A percentile compares a stretch with the other conserved stretches of the same genome.
These are phyloP conservation scores for Linderniella brevidens DNA, from an alignment of 257 asterid species.

Conservation along the genomic window DNA sequence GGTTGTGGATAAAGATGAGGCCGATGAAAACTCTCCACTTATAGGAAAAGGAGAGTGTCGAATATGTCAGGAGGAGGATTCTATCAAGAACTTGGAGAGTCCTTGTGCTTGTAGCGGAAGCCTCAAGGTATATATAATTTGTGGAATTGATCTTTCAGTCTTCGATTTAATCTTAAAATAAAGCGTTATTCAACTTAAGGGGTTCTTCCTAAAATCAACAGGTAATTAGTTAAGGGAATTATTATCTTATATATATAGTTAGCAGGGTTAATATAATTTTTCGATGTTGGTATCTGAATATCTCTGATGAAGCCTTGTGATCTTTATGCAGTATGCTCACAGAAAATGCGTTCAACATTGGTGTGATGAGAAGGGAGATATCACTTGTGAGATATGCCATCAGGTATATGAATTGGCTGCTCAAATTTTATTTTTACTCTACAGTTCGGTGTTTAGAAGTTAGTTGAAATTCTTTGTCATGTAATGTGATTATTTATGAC, in stretches of 20 bases:
- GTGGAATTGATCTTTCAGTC: background rate
- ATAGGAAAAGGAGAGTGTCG: constrained; percentile 72
- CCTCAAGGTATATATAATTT: constrained; percentile 38
- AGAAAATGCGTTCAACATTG: constrained; percentile 47
- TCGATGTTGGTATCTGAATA: background rate
- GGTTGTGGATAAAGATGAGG: constrained; percentile 23
- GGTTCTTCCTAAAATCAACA: background rate
- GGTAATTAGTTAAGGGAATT: background rate
- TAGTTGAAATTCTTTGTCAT: background rate
- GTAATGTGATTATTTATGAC: background rate
- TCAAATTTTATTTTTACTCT: background rate
- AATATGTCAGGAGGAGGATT: constrained; percentile 98
- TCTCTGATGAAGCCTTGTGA: constrained; percentile 4
- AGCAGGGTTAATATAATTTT: background rate
- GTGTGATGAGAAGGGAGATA: constrained; percentile 53
- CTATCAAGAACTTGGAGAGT: constrained; percentile 58
- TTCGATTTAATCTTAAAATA: background rate
- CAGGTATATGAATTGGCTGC: constrained; percentile 16
- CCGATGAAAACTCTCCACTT: constrained; percentile 44
- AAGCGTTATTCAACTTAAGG: background rate
- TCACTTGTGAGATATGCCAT: constrained; percentile 48
- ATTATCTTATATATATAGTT: too few species aligned
- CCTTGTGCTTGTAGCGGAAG: constrained; percentile 98
- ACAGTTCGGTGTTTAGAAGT: background rate
- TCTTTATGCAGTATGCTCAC: constrained; percentile 35